Conservation (phyloP, 2,329 filamentous ascomycete genomes). For the Colletotrichum musae region DNA sequence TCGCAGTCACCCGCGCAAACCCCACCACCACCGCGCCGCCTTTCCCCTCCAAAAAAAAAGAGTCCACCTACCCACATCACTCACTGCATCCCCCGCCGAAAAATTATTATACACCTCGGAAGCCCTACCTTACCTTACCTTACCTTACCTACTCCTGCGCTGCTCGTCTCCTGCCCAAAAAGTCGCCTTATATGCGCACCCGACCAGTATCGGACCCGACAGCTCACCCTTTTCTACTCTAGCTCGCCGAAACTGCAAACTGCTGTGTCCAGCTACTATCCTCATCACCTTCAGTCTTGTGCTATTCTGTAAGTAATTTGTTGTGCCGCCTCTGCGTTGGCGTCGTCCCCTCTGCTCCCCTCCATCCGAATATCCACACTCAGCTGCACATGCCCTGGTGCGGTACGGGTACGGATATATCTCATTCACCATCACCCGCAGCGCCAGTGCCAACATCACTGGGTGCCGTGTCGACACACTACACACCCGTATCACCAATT, state of each 20-base stretch:
- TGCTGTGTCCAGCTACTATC: not conserved
- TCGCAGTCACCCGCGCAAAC: slow-evolving; percentile 32
- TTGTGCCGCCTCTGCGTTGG: slow-evolving; percentile 17
- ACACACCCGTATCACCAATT: slow-evolving; percentile 9
- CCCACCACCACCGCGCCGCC: slow-evolving; percentile 36
- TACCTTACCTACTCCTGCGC: slow-evolving; percentile 15
- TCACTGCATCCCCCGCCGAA: slow-evolving; percentile 39
- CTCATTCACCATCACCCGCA: slow-evolving; percentile 28
- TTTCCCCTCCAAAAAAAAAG: slow-evolving; percentile 37
- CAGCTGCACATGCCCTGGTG: slow-evolving; percentile 34
- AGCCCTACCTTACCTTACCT: slow-evolving; percentile 30
- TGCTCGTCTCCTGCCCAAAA: slow-evolving; percentile 12
- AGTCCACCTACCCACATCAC: slow-evolving; percentile 40
- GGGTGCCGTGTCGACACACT: slow-evolving; percentile 5
- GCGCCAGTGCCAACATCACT: slow-evolving; percentile 12
- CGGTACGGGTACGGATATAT: slow-evolving; percentile 24
- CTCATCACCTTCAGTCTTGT: slow-evolving; percentile 8
- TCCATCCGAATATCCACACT: slow-evolving; percentile 36
- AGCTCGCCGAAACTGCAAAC: slow-evolving; percentile 18
- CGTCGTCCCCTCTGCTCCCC: slow-evolving; percentile 8
- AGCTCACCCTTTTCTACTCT: slow-evolving; percentile 38
- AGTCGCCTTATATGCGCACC: slow-evolving; percentile 36
- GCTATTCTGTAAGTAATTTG: slow-evolving; percentile 33
- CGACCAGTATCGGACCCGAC: slow-evolving; percentile 35
- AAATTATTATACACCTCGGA: slow-evolving; percentile 42